Evolutionary conservation across 331 rosid genomes (phyloP).

Genomic region (Spiraea crenata): DNA sequence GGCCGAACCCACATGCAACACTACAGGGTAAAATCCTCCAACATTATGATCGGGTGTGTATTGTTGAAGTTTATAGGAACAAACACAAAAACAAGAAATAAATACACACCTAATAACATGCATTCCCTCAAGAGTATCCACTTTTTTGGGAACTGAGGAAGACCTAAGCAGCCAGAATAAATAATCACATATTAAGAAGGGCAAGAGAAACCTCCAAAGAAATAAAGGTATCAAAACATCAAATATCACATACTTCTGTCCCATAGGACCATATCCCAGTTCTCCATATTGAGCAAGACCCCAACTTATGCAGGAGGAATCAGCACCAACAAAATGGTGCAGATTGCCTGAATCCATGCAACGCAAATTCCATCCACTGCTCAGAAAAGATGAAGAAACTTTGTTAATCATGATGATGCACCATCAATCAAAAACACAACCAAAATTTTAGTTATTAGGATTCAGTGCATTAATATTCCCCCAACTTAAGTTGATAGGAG

Average conservation of each 20-base stretch:
- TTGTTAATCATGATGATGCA: conserved; percentile 20
- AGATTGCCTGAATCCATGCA: conserved; percentile 98
- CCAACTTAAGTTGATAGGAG: background rate
- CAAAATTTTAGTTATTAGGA: background rate
- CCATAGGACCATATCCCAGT: conserved; percentile 94
- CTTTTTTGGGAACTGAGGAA: conserved; percentile 91
- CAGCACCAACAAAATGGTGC: conserved; percentile 99
- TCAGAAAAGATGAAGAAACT: conserved; percentile 9
- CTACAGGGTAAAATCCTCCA: conserved; percentile 37
- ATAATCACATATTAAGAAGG: background rate
- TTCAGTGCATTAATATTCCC: too few species aligned
- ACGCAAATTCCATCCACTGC: conserved; percentile 92
- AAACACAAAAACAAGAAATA: background rate
- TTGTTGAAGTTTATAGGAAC: background rate
- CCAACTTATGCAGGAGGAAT: conserved; percentile 97
- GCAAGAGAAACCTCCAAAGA: conserved; percentile 1
- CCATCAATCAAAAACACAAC: background rate
- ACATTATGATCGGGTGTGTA: conserved; percentile 14
- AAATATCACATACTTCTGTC: conserved; percentile 71
- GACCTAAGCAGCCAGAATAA: conserved; percentile 50
- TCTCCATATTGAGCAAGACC: conserved; percentile 98
- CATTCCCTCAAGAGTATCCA: conserved; percentile 92
- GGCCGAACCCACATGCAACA: conserved; percentile 89
- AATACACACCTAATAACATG: conserved; percentile 70
- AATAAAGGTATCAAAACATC: background rate